Base-by-base conservation (phyloP, 257 asterid genomes). In the Solanum verrucosum region DNA sequence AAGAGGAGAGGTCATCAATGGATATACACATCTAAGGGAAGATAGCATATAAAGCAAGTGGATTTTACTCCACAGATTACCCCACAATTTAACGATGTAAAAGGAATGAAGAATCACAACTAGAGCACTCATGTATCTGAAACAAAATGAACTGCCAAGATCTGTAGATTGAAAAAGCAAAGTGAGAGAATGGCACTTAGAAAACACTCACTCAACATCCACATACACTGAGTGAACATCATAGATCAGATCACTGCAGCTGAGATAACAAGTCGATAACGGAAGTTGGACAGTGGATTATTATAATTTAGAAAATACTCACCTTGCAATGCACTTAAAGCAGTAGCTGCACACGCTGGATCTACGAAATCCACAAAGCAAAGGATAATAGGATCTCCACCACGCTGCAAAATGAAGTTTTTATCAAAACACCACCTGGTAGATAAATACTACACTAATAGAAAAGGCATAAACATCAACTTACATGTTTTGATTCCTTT, bases 321-420 rank as follows among this genome's bases (percentile, higher is more conserved):
- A 93, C 94, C 94, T 91, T 92, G 95, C 89, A 93, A 82, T 56
- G 93, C 93, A 84, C 92, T 93, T 88, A 93, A 84, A 86, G 95
- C 93, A 85, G 95, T 92, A 34, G 95, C 93, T 71, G 95, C 95
- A 91, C 94, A 93, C 5, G 94, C 94, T n/a, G 94, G 88, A 65
- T 90, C 92, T 2, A 72, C 84, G 23, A 93, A 93, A 91, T 93
- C 95, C 85, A 93, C 94, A 87, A 93, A 93, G 86, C 93, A 86
- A 88, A 93, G 93, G 63, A 93, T 87, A 40, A 93, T 91, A 63
- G 92, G 91, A 87, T 93, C 93, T 86, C 94, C 93, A 84, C 93
- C 93, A 23, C 92, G 93, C 94, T 93, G 92, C 91, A 86, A 81
- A 88, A 88, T 63, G 72, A 83, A 84, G 60, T 23, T 84, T 42